Percentiles rank a stretch among this genome's conserved stretches.
Evolutionary conservation across 1,139 yeast genomes (phyloP).

Genomic region (Suhomyces kunorum): DNA sequence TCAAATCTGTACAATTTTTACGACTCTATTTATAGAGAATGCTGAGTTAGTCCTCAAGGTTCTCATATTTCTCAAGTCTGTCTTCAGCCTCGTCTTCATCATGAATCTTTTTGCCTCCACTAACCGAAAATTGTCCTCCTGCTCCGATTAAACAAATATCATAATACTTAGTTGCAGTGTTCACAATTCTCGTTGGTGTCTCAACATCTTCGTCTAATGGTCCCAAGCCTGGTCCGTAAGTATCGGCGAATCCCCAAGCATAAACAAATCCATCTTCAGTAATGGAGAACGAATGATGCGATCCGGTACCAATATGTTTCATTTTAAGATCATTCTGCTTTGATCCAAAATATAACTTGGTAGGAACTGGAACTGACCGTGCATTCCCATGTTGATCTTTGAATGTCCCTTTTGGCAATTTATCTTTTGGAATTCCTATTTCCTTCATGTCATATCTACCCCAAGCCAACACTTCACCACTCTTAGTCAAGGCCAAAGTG

Average conservation of each 20-base stretch:
- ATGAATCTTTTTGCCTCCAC: conserved; percentile 71
- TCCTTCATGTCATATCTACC: conserved; percentile 95
- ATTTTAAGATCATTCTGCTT: conserved; percentile 40
- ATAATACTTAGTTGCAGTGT: conserved; percentile 86
- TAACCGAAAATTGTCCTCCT: conserved; percentile 92
- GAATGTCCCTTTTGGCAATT: conserved; percentile 66
- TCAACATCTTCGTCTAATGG: conserved; percentile 89
- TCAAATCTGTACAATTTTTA: too few relatives aligned
- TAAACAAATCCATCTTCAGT: conserved; percentile 81
- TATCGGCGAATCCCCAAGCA: conserved; percentile 98
- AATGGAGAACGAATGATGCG: conserved; percentile 89
- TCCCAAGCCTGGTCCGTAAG: conserved; percentile 94
- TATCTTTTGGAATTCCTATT: conserved; percentile 71
- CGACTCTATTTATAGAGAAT: not conserved
- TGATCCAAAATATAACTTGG: conserved; percentile 49
- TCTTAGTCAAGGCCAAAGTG: conserved; percentile 68
- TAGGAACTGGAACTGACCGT: conserved; percentile 86
- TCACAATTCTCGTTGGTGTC: conserved; percentile 79
- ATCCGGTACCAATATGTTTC: conserved; percentile 74
- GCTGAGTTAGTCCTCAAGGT: conserved; percentile 30
- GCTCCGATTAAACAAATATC: conserved; percentile 74
- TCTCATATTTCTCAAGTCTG: conserved; percentile 54
- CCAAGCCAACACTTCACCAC: conserved; percentile 77
- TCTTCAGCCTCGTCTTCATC: conserved; percentile 64
- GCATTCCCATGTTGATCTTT: conserved; percentile 78